phyloP scores from a whole-genome alignment of 2,329 filamentous ascomycete species.

The Arthroderma sp. region DNA sequence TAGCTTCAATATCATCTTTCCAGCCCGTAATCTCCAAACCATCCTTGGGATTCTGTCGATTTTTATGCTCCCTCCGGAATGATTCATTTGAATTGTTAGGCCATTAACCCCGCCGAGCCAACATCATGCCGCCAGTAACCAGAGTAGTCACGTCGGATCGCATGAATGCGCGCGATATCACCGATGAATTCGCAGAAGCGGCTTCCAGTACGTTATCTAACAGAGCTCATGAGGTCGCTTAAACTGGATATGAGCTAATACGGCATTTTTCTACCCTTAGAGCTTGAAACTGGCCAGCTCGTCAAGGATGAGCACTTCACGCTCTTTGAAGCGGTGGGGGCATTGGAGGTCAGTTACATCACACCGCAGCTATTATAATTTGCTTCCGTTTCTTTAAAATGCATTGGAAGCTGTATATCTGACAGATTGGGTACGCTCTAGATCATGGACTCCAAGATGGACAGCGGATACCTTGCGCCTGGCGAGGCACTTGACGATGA shows the following conservation, averaged over 20 bases:
- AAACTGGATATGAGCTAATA: background rate
- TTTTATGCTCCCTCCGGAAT: too few species aligned
- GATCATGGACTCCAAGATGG: slow-evolving; percentile 99
- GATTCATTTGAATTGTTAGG: background rate
- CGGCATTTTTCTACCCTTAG: slow-evolving; percentile 31
- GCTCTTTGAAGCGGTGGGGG: slow-evolving; percentile 82
- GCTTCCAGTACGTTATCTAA: slow-evolving; percentile 33
- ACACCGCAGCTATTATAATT: too few species aligned
- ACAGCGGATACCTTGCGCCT: slow-evolving; percentile 70
- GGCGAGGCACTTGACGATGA: slow-evolving; percentile 65
- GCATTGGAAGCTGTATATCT: background rate
- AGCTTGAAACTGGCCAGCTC: slow-evolving; percentile 63
- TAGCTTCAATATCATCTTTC: too few species aligned
- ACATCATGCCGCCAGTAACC: background rate
- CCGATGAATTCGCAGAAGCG: slow-evolving; percentile 40
- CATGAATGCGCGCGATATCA: slow-evolving; percentile 39
- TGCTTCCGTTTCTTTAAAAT: background rate
- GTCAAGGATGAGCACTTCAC: slow-evolving; percentile 92
- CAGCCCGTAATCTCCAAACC: too few species aligned
- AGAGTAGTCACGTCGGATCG: slow-evolving; percentile 18
- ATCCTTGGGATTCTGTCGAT: too few species aligned
- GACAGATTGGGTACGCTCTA: slow-evolving; percentile 25
- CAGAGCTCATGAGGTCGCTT: background rate
- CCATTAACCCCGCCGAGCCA: background rate
- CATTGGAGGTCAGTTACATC: slow-evolving; percentile 40